A percentile compares a stretch with the other conserved stretches of the same genome.
phyloP scores from a whole-genome alignment of 345 rosid species.

The Kernera saxatilis region DNA sequence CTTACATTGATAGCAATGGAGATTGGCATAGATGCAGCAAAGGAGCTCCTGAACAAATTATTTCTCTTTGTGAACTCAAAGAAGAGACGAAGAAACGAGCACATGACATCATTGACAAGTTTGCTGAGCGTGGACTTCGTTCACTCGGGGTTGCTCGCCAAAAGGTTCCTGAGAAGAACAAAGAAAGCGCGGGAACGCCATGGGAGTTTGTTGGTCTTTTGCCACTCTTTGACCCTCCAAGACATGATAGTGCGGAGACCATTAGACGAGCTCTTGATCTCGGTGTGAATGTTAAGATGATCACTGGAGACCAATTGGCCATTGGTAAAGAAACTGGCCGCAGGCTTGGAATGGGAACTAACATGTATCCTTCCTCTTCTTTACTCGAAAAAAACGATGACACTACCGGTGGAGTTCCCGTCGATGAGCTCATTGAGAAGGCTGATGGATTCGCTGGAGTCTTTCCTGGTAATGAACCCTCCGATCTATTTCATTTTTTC shows the following conservation, averaged over 20 bases:
- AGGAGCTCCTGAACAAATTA: slow-evolving; percentile 84
- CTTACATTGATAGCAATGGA: slow-evolving; percentile 58
- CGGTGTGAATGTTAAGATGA: slow-evolving; percentile 95
- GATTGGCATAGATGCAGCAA: slow-evolving; percentile 76
- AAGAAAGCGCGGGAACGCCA: slow-evolving; percentile 61
- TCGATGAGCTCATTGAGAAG: slow-evolving; percentile 87
- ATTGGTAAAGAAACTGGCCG: slow-evolving; percentile 93
- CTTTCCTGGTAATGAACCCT: slow-evolving; percentile 55
- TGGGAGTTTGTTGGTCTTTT: slow-evolving; percentile 88
- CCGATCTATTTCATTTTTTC: background rate
- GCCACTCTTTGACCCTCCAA: slow-evolving; percentile 93
- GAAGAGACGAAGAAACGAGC: slow-evolving; percentile 53
- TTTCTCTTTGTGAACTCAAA: slow-evolving; percentile 42
- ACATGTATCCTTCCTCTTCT: slow-evolving; percentile 91
- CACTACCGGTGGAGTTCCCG: slow-evolving; percentile 45
- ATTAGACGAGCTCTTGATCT: slow-evolving; percentile 77
- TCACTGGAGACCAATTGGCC: slow-evolving; percentile 88
- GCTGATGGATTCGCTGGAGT: slow-evolving; percentile 97
- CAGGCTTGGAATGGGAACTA: slow-evolving; percentile 94
- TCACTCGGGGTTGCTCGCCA: slow-evolving; percentile 65
- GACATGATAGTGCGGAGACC: slow-evolving; percentile 96
- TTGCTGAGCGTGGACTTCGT: slow-evolving; percentile 82
- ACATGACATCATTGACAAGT: slow-evolving; percentile 67
- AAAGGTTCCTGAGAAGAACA: slow-evolving; percentile 51
- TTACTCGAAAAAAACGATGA: slow-evolving; percentile 65